Evolutionary conservation across 176 grass and related monocot species (phyloP).

Genomic region (Avena atlantica): DNA sequence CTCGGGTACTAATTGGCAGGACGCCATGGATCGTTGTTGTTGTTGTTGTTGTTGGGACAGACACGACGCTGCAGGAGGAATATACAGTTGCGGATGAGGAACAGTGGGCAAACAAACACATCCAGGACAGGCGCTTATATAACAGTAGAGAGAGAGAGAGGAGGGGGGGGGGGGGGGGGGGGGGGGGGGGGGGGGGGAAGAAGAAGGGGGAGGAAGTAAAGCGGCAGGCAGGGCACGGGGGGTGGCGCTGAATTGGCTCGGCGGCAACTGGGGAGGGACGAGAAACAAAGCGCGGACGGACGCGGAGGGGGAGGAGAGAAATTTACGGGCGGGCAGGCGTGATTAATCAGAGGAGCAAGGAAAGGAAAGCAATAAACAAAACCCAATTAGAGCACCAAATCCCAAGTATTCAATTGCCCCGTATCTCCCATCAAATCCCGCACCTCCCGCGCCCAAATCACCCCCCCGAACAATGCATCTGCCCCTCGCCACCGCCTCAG

Average conservation of each 20-base stretch:
- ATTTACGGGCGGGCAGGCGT: neutral
- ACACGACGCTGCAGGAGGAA: conserved; percentile 36
- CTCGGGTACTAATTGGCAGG: conserved; percentile 28
- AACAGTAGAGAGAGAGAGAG: conserved; percentile 32
- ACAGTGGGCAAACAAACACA: conserved; percentile 36
- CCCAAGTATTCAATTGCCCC: conserved; percentile 45
- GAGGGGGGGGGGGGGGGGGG: too few species aligned
- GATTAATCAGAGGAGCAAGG: conserved; percentile 16
- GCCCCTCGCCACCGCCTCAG: conserved; percentile 11
- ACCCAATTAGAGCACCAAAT: conserved; percentile 50
- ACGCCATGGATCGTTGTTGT: conserved; percentile 44
- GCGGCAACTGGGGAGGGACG: conserved; percentile 29
- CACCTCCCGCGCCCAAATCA: conserved; percentile 42
- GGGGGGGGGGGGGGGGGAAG: too few species aligned
- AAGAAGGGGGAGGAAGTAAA: neutral
- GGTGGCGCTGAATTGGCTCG: conserved; percentile 46
- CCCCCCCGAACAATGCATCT: conserved; percentile 54
- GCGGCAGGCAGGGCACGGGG: neutral
- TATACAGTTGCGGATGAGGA: conserved; percentile 22
- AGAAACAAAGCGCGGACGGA: conserved; percentile 25
- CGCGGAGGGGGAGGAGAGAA: neutral
- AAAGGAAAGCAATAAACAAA: neutral
- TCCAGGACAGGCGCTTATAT: conserved; percentile 52
- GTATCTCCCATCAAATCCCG: conserved; percentile 55
- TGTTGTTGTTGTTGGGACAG: neutral